A percentile compares a stretch with the other conserved stretches of the same genome.
Evolutionary conservation across 2,329 filamentous ascomycete species (phyloP).

Genomic region (Colletotrichum lini): DNA sequence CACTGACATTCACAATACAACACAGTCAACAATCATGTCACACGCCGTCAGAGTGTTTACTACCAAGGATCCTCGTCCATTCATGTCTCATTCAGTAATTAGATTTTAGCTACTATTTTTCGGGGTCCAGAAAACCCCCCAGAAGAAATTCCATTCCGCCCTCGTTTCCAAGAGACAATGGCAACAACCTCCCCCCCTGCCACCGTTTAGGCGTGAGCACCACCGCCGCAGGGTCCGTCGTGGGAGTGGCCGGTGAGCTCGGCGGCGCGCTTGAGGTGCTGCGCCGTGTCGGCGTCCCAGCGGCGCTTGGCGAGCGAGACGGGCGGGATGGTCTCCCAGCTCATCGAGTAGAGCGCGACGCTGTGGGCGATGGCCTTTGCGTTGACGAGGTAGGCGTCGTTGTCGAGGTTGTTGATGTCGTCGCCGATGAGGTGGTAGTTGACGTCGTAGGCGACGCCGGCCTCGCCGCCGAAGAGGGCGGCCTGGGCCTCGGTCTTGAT

Average conservation of each 20-base stretch:
- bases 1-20: background rate
- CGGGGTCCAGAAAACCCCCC: background rate
- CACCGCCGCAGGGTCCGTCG: constrained; percentile 50
- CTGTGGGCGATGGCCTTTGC: constrained; percentile 59
- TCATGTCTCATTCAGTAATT: constrained; percentile 1
- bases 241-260: constrained; percentile 47
- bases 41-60: background rate
- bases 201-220: constrained; percentile 17
- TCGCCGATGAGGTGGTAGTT: constrained; percentile 64
- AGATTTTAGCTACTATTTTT: background rate
- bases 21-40: background rate
- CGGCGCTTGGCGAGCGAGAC: constrained; percentile 48
- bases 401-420: constrained; percentile 54
- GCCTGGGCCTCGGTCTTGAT: constrained; percentile 74
- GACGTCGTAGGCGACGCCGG: constrained; percentile 62
- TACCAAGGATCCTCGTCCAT: background rate
- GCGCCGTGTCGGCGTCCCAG: constrained; percentile 50
- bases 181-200: background rate
- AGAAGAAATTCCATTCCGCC: background rate
- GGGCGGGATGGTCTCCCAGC: constrained; percentile 53
- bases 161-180: no score
- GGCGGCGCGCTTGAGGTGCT: constrained; percentile 47
- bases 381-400: constrained; percentile 62
- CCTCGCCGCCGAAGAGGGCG: constrained; percentile 73
- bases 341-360: constrained; percentile 58